Evolutionary conservation across 1,139 yeast species (phyloP).

Genomic region (Scheffersomyces segobiensis): DNA sequence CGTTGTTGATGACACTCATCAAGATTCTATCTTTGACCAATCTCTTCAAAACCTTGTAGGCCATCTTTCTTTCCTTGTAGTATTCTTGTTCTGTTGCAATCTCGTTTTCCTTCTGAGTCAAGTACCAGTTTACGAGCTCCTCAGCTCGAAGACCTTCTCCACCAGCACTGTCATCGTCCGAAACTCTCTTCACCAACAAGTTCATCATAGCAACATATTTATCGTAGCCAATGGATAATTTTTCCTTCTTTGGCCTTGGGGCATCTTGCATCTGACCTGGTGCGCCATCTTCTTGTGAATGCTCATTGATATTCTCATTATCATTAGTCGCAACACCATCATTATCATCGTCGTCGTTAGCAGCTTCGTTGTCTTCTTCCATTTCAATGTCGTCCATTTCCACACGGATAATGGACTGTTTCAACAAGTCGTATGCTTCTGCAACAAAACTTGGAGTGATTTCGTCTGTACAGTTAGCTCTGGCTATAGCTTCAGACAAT

Average conservation of each 20-base stretch:
- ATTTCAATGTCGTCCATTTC: conserved; percentile 92
- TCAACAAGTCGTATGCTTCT: conserved; percentile 87
- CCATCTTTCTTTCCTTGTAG: conserved; percentile 68
- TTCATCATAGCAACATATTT: conserved; percentile 86
- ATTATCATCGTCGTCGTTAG: conserved; percentile 19
- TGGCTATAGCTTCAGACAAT: conserved; percentile 92
- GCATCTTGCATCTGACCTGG: conserved; percentile 4
- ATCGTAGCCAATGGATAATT: conserved; percentile 72
- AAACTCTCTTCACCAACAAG: conserved; percentile 68
- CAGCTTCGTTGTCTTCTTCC: conserved; percentile 60
- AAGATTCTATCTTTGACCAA: conserved; percentile 84
- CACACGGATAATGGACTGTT: conserved; percentile 90
- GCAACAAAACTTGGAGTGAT: conserved; percentile 87
- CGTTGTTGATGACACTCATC: conserved; percentile 73
- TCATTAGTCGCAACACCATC: conserved; percentile 13
- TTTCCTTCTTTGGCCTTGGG: conserved; percentile 10
- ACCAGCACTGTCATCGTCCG: conserved; percentile 53
- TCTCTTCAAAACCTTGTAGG: conserved; percentile 78
- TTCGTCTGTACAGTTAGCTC: conserved; percentile 92
- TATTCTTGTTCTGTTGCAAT: conserved; percentile 71
- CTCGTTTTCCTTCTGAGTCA: conserved; percentile 72
- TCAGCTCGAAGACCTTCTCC: conserved; percentile 72
- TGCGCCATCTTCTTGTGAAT: neutral
- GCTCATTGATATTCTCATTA: conserved; percentile 8
- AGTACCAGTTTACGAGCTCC: conserved; percentile 77